Evolutionary conservation across 2,329 filamentous ascomycete genomes (phyloP), one percentile per base, ranked within the genome.

Genomic region (Geosmithia flava): DNA sequence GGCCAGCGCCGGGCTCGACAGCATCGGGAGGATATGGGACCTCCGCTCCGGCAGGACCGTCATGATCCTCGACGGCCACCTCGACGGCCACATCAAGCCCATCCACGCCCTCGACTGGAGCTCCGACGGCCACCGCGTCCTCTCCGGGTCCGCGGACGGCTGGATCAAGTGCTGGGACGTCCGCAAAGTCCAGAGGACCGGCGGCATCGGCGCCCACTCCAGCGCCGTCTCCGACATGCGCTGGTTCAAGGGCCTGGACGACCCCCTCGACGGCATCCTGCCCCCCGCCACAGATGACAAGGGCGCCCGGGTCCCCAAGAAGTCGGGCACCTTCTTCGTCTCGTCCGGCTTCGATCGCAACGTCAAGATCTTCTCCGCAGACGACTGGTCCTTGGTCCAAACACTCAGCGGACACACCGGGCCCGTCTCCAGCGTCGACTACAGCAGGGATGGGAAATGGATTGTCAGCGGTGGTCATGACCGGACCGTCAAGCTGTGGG

Each of bases 111-210:
- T 97, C 6, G 90, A 96, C 63, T 98, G 94, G 93, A 82, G 86
- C 50, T 76, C 83, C 0, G 93, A 98, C 60, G 89, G 91, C 6
- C 83, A 95, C 62, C 81, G 93, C n/a, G 80, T 97, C 8, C 71
- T 97, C n/a, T 89, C 89, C 0, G 90, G 89, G 1, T 94, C 89
- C 15, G 88, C 83, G 2, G 93, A 98, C 60, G 91, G 91, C 17
- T 97, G 93, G 78, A 82, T 95, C 59, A 97, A 96, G 65, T 96
- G 91, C 67, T 98, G 93, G 93, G 93, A 98, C 61, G 75, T 98
- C 47, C 81, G 93, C 44, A 91, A 93, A 58, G 90, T 97, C 45
- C 79, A 85, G 56, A 82, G 83, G 53, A 83, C 80, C 0, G 91
- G 87, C 13, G 87, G 85, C 17, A 85, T 98, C 44, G 93, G 91